These are phyloP conservation scores for Plasmodium sp. DNA, from an alignment of 169 alveolate species.

Conservation along the genomic window DNA sequence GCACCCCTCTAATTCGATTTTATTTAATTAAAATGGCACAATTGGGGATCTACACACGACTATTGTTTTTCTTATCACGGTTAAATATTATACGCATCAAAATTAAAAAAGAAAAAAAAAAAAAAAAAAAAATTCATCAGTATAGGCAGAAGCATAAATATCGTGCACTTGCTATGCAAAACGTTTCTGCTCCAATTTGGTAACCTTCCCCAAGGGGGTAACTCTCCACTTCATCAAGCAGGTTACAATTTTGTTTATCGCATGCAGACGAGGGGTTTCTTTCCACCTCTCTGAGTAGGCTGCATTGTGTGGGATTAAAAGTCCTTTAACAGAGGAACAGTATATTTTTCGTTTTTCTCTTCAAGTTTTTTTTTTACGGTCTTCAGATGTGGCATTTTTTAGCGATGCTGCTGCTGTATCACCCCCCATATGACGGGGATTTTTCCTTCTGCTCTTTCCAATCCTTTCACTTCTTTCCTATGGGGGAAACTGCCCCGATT, in stretches of 20 bases:
- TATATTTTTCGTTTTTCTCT: not conserved
- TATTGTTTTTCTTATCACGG: no score
- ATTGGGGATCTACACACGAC: no score
- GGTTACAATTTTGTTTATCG: not conserved
- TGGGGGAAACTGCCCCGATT: not conserved
- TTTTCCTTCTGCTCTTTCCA: not conserved
- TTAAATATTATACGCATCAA: no score
- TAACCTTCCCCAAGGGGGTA: not conserved
- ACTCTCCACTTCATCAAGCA: not conserved
- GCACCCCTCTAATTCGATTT: no score
- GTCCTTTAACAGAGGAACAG: not conserved
- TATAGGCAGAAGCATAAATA: not conserved
- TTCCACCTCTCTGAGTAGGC: not conserved
- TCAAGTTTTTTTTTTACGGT: not conserved
- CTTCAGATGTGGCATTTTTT: not conserved
- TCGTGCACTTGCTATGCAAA: not conserved
- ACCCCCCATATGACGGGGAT: not conserved
- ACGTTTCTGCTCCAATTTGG: not conserved
- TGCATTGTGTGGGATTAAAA: not conserved
- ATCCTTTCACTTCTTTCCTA: not conserved
- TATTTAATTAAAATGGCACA: no score
- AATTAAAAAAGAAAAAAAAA: no score
- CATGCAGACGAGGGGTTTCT: not conserved
- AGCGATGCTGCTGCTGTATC: not conserved
- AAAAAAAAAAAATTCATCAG: not conserved